A percentile compares a stretch with the other conserved stretches of the same genome.
These are phyloP conservation scores for Bruguiera gymnorhiza DNA, from an alignment of 345 rosid species.

Conservation along the genomic window DNA sequence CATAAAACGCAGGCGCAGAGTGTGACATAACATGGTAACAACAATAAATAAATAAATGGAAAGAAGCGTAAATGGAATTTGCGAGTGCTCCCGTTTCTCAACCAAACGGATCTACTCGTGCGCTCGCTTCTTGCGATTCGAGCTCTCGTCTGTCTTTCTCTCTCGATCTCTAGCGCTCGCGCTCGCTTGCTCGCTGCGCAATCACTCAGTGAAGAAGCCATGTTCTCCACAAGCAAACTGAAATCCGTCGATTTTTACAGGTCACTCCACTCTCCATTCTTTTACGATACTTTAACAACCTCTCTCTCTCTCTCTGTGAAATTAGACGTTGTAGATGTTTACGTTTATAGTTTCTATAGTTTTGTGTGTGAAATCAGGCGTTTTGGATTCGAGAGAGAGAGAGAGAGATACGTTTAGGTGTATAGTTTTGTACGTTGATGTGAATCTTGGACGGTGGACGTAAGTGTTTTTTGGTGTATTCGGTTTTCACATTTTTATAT, in stretches of 20 bases:
- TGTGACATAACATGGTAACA: too few relatives aligned
- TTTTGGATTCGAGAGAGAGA: background rate
- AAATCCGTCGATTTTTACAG: slow-evolving; percentile 40
- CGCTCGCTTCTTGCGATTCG: slow-evolving; percentile 1
- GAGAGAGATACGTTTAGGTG: background rate
- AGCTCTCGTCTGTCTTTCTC: background rate
- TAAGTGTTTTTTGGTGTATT: background rate
- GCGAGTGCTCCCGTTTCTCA: background rate
- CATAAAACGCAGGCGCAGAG: background rate
- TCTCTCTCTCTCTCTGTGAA: too few relatives aligned
- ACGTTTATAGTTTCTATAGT: background rate
- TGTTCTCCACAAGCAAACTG: slow-evolving; percentile 30
- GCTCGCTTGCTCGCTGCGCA: background rate
- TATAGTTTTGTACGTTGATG: too few relatives aligned
- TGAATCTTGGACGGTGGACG: too few relatives aligned
- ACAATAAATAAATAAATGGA: too few relatives aligned
- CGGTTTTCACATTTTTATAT: background rate
- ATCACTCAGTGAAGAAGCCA: background rate
- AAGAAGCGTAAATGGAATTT: too few relatives aligned
- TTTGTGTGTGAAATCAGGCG: background rate
- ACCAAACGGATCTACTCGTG: background rate
- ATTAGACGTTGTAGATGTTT: background rate
- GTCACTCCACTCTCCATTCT: slow-evolving; percentile 6
- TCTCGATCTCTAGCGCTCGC: background rate
- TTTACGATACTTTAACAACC: too few relatives aligned